Evolutionary conservation across 169 alveolate genomes (phyloP), one percentile per base, ranked within the genome.

Genomic region (Eimeria zaria): DNA sequence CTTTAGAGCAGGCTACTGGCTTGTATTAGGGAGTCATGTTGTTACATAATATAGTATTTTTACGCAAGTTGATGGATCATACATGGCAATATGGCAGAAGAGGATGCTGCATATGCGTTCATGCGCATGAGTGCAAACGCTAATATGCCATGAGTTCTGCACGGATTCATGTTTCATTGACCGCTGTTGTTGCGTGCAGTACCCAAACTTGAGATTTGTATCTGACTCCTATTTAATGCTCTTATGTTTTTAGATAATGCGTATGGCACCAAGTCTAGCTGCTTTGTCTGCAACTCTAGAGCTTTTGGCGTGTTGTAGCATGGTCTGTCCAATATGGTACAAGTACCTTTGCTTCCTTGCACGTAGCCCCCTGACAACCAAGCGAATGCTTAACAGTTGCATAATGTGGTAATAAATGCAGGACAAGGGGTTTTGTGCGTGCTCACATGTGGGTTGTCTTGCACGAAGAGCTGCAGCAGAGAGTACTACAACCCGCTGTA

Each of bases 1-100:
- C 80, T 69, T 69, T 11, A 33, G 80, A 69, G 80, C 51, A 27
- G 48, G 80, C 48, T 69, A 69, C 12, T 69, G 80, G 80, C 27
- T 69, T 69, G 41, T 16, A 11, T n/a, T 33, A 14, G 48, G 48
- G 51, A 36, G 80, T 12, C 46, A 24, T 33, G 60, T 20, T 16
- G 80, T 33, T 36, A 36, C 27, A 36, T 69, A 69, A 3, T 1
- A 36, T 2, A 64, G 24, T 36, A 33, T 36, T 69, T 69, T 12
- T 5, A 22, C 11, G 51, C 0, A 69, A 33, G 51, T 33, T 46
- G 24, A 12, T 46, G 36, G 24, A 69, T 11, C 24, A 69, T 16
- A 33, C 80, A 9, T 11, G 80, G 11, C n/a, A 0, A 18, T 33
- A 69, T 7, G 80, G 51, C 80, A 69, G 12, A 51, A 6, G 51